Conservation (phyloP, 2,329 filamentous ascomycete species). For the Proliferodiscus dingleyae region DNA sequence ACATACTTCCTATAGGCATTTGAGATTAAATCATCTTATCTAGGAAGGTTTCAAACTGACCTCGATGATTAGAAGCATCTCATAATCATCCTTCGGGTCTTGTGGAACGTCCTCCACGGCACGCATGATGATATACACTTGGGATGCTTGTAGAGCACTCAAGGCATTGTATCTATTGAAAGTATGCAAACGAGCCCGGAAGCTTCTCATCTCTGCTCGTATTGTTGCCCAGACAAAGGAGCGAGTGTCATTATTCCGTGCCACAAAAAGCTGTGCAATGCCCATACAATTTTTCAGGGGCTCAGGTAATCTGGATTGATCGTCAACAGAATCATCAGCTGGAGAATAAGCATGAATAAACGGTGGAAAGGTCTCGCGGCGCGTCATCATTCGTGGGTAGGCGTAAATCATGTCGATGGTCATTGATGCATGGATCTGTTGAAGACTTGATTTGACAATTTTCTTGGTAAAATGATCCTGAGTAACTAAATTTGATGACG, state of each 20-base stretch:
- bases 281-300: slow-evolving; percentile 23
- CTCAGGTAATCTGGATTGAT: slow-evolving; percentile 8
- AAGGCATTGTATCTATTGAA: slow-evolving; percentile 11
- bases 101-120: slow-evolving; percentile 9
- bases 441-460: not conserved
- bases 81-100: slow-evolving; percentile 2
- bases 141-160: slow-evolving; percentile 15
- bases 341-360: slow-evolving; percentile 21
- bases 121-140: slow-evolving; percentile 21
- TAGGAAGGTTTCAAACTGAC: slow-evolving; percentile 1
- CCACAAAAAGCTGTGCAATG: slow-evolving; percentile 24
- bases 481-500: not conserved
- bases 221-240: slow-evolving; percentile 20
- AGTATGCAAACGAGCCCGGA: not conserved
- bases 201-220: slow-evolving; percentile 6
- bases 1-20: slow-evolving; percentile 2
- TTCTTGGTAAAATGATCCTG: not conserved
- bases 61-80: slow-evolving; percentile 5
- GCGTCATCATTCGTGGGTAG: slow-evolving; percentile 25
- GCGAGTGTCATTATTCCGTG: slow-evolving; percentile 17
- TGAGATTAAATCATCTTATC: not conserved
- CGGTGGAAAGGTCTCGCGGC: slow-evolving; percentile 25
- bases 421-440: slow-evolving; percentile 5
- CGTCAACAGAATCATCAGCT: not conserved
- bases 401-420: slow-evolving; percentile 14